Evolutionary conservation across 352 stramenopile species (phyloP), one percentile per base, ranked within the genome.

Genomic region (Globisporangium yorkense): DNA sequence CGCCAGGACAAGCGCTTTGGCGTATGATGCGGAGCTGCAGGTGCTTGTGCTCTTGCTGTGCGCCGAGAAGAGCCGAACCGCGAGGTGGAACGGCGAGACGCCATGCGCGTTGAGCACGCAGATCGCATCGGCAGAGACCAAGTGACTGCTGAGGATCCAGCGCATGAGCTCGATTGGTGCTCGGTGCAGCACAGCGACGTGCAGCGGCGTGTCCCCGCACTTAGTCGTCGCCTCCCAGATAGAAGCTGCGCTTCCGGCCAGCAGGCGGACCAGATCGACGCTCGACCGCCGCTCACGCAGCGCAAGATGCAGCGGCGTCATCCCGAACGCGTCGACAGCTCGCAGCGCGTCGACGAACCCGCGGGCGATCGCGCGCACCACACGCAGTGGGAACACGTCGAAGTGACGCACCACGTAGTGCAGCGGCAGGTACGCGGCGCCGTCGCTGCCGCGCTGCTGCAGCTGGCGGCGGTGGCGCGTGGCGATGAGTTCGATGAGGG

Each of bases 231-330:
- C 54, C 18, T n/a, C 31, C 55, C 61, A 67, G 24, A 67, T 49
- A 15, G 24, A 16, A 20, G 33, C 18, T 15, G 2, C 5, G 24
- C 13, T 63, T 15, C 24, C 7, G 13, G 37, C 27, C 16, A 88
- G 61, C 1, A 84, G 47, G 13, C 61, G 12, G 0, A 81, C 5
- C 18, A 86, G 8, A 20, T 65, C 50, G 0, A 68, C 16, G 15
- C 24, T 63, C 0, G 59, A 56, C 13, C 68, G 65, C 18, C 67
- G 61, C 43, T 81, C 73, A 8, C 75, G 78, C 8, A 87, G 71
- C 9, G 71, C 77, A 2, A 88, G 59, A 51, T 91, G 81, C 40
- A 89, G 50, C 13, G 81, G 81, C 12, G 75, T 87, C 61, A 86
- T 81, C 7, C 75, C 78, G 54, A 77, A 83, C 18, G 67, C 69